Conservation (phyloP, 2,329 filamentous ascomycete species). For the Camillea tinctor region DNA sequence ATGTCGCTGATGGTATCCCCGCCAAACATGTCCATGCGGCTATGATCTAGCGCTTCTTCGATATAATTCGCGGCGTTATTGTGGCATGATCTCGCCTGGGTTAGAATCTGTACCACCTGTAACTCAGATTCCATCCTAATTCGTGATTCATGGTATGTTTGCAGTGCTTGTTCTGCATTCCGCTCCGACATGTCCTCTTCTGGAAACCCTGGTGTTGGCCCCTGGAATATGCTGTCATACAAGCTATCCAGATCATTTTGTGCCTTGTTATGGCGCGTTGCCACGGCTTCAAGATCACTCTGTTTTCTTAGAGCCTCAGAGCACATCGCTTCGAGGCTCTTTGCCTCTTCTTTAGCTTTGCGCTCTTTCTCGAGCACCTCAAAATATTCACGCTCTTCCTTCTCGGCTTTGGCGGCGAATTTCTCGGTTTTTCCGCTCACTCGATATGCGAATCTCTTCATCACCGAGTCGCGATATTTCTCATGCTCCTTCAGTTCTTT, state of each 20-base stretch:
- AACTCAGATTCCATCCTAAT: slow-evolving; percentile 38
- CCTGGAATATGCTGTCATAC: slow-evolving; percentile 54
- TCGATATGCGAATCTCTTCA: slow-evolving; percentile 52
- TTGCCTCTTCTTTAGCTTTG: slow-evolving; percentile 42
- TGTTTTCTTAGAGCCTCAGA: slow-evolving; percentile 38
- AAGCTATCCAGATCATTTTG: slow-evolving; percentile 49
- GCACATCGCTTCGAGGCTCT: slow-evolving; percentile 40
- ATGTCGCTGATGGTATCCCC: slow-evolving; percentile 49
- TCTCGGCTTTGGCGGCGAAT: slow-evolving; percentile 47
- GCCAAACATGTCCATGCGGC: slow-evolving; percentile 48
- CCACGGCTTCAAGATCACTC: slow-evolving; percentile 36
- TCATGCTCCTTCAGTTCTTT: slow-evolving; percentile 52
- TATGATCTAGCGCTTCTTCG: slow-evolving; percentile 41
- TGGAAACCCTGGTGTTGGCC: slow-evolving; percentile 50
- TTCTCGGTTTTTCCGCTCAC: slow-evolving; percentile 48
- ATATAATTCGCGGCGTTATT: slow-evolving; percentile 37
- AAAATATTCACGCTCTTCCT: slow-evolving; percentile 56
- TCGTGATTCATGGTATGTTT: slow-evolving; percentile 38
- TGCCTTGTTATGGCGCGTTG: slow-evolving; percentile 37
- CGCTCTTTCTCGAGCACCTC: slow-evolving; percentile 50
- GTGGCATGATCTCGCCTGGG: slow-evolving; percentile 38
- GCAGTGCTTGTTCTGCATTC: slow-evolving; percentile 33
- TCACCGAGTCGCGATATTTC: slow-evolving; percentile 51
- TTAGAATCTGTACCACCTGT: slow-evolving; percentile 41
- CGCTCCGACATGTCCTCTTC: slow-evolving; percentile 51